Percentiles rank a stretch among this genome's conserved stretches.
Evolutionary conservation across 225 moss, liverwort and hornwort species (phyloP).

Genomic region (Thuidium tamariscinum): DNA sequence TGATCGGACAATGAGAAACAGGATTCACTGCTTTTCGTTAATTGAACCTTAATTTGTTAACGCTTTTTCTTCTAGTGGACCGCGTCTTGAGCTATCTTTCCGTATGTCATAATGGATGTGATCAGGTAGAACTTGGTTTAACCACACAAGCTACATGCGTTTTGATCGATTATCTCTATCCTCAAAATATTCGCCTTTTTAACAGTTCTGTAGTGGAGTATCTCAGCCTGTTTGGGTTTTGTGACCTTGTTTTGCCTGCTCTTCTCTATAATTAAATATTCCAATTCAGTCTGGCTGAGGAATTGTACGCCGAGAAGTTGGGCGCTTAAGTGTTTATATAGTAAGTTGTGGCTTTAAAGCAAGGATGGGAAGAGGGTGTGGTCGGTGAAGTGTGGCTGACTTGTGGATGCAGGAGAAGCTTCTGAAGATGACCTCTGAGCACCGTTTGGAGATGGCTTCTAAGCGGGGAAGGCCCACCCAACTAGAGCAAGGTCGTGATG

Average conservation of each 20-base stretch:
- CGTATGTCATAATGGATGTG: neutral
- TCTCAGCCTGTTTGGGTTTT: neutral
- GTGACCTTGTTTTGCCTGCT: neutral
- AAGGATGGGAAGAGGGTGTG: constrained; percentile 43
- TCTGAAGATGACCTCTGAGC: constrained; percentile 99
- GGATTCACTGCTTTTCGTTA: neutral
- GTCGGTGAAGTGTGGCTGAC: constrained; percentile 71
- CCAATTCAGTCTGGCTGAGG: neutral
- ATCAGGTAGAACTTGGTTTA: neutral
- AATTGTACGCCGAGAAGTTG: constrained; percentile 11
- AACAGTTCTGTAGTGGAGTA: neutral
- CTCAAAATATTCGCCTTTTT: neutral
- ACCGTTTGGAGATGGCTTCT: constrained; percentile 97
- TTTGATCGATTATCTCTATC: neutral
- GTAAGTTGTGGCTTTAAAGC: constrained; percentile 6
- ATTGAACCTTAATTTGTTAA: neutral
- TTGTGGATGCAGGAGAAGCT: constrained; percentile 99
- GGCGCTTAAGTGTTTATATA: neutral
- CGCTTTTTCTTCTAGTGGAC: neutral
- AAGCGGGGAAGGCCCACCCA: constrained; percentile 96
- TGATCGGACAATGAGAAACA: neutral
- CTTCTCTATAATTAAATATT: neutral
- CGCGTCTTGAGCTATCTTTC: neutral
- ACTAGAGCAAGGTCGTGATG: constrained; percentile 99
- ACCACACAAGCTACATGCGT: neutral